Conservation (phyloP, 805 yeast species). For the Suhomyces emberorum region DNA sequence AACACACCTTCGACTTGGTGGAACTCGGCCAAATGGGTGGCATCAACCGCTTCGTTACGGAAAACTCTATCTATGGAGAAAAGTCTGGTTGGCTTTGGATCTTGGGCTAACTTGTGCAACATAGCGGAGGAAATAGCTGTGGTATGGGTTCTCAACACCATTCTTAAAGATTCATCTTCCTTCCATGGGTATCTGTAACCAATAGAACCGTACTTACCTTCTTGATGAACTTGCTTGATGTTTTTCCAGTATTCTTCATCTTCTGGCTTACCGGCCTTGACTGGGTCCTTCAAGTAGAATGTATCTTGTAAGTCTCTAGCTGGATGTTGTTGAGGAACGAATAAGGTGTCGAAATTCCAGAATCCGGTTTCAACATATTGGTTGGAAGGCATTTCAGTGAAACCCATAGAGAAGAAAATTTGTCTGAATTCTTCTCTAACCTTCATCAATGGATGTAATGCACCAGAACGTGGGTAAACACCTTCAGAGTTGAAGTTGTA, state of each 20-base stretch:
- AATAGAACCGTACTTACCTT: constrained; percentile 88
- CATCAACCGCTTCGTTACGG: constrained; percentile 99
- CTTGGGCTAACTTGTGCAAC: constrained; percentile 81
- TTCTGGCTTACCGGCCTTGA: constrained; percentile 72
- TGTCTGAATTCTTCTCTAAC: constrained; percentile 98
- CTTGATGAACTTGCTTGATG: constrained; percentile 80
- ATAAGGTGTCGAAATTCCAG: constrained; percentile 98
- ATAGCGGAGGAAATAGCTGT: constrained; percentile 90
- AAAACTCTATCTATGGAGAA: constrained; percentile 97
- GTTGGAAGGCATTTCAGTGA: constrained; percentile 98
- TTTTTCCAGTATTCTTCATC: constrained; percentile 77
- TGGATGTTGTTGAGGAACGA: constrained; percentile 99
- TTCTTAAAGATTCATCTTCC: constrained; percentile 80
- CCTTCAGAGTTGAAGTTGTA: constrained; percentile 97
- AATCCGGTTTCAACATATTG: constrained; percentile 97
- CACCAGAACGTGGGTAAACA: constrained; percentile 79
- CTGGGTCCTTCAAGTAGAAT: constrained; percentile 93
- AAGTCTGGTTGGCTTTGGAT: constrained; percentile 86
- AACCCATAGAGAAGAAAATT: constrained; percentile 96
- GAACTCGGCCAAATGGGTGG: constrained; percentile 98
- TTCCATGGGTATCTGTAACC: constrained; percentile 99
- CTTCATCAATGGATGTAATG: constrained; percentile 93
- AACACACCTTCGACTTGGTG: constrained; percentile 99
- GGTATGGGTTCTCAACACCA: constrained; percentile 96
- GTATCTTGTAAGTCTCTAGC: constrained; percentile 99